Base-by-base conservation (phyloP, 306 rosid species). In the Vachellia collinsii region DNA sequence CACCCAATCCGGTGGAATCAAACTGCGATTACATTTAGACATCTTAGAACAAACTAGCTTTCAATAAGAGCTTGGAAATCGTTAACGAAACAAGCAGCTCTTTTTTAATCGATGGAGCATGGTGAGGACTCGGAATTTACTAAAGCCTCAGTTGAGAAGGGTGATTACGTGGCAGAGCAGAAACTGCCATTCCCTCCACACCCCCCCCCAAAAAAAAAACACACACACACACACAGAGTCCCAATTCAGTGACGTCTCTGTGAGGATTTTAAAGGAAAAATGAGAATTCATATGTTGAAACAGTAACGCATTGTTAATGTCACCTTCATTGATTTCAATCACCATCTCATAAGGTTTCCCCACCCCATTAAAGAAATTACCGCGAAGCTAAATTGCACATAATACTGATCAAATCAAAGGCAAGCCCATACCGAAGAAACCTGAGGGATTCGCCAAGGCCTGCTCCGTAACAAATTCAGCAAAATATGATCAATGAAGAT, bases 371-470 rank as follows among this genome's bases (percentile, higher is more conserved):
- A 64, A 64, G 70, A 36, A 64, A 64, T 36, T 16, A 64, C 43
- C 44, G 4, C 20, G 20, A 38, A 4, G 25, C 11, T 61, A 25
- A 11, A 61, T 5, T 25, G 7, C 39, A 2, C 38, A 61, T 29
- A 66, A 58, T 8, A 36, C 44, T 2, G 59, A 53, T 34, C 44
- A 41, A 67, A 34, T 20, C 7, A 82, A 82, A 74, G 20, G 75
- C 53, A 39, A 83, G 77, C 64, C 48, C 93, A 81, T 84, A 94
- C 99, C 88, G 95, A 88, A 79, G 97, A 88, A 86, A 93, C 93
- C 34, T 81, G 87, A 66, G 90, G 85, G 77, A 91, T 67, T 65
- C 97, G 84, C 99, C 99, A 94, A 0, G 99, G 92, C 87, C 99
- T 94, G 84, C 82, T 70, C 68, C 84, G 86, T 74, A 87, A 82